A percentile compares a stretch with the other conserved stretches of the same genome.
These are phyloP conservation scores for Penicillium angulare DNA, from an alignment of 495 filamentous ascomycete genomes.

Conservation along the genomic window DNA sequence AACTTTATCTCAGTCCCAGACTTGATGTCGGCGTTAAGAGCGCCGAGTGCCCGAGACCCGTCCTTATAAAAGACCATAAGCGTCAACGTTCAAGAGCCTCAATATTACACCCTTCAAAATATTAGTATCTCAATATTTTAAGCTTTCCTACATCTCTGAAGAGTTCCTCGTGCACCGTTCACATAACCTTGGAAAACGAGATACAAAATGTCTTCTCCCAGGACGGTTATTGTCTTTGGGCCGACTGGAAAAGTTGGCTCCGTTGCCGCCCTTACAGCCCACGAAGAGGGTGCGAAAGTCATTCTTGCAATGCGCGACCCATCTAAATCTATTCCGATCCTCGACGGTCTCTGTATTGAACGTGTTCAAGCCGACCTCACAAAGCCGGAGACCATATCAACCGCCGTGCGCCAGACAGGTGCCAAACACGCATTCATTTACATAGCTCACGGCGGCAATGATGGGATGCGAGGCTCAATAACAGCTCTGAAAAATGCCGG, in stretches of 20 bases:
- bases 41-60: too few species aligned
- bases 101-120: too few species aligned
- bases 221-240: constrained; percentile 15
- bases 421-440: constrained; percentile 18
- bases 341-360: neutral
- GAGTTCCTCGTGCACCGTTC: too few species aligned
- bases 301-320: constrained; percentile 14
- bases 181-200: too few species aligned
- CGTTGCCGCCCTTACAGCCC: constrained; percentile 4
- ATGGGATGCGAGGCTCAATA: constrained; percentile 6
- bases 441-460: neutral
- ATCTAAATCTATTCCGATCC: constrained; percentile 6
- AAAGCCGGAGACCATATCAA: constrained; percentile 3
- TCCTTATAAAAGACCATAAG: too few species aligned
- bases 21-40: too few species aligned
- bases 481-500: constrained; percentile 11
- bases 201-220: neutral
- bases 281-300: constrained; percentile 11
- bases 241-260: constrained; percentile 14
- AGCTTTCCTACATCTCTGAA: too few species aligned
- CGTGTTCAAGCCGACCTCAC: constrained; percentile 14
- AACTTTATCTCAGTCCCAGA: too few species aligned
- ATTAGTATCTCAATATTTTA: too few species aligned
- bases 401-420: constrained; percentile 4
- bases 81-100: too few species aligned